Evolutionary conservation across 1,284 basidiomycete species (phyloP), one percentile per base, ranked within the genome.

Genomic region (Trichosporon asahii): DNA sequence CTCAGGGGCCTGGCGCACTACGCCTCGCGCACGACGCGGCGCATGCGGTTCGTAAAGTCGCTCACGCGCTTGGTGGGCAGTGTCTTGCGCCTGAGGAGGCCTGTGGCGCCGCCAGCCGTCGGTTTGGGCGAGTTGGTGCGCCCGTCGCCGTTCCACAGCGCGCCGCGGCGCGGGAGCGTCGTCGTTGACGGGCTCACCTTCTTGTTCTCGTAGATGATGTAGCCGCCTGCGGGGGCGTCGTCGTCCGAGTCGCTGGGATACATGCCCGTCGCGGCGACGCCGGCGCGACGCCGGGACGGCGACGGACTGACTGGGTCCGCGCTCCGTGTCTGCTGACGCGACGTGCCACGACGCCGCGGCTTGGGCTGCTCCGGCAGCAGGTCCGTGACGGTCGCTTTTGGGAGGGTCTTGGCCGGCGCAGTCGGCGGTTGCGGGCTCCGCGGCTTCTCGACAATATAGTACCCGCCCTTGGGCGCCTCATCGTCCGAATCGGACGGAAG

Each of bases 401-500:
- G 31, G 9, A 60, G 66, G 1, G 44, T 23, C 65, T 55, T 29
- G n/a, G 65, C 31, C n/a, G 75, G 53, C 25, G 65, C 65, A 15
- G 73, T 63, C 3, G 60, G 64, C 3, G 60, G 23, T 14, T 31
- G 15, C 2, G 64, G 67, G 14, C 66, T 44, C n/a, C 49, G 31
- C 7, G 64, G 35, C 8, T 70, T 65, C 68, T 81, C 78, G 18
- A 81, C 72, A 18, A 84, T 77, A 66, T 80, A 81, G 71, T 82
- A 84, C 0, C 83, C 83, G 0, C 80, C 81, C 1, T 70, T 70
- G 0, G 82, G 82, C 0, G 78, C 75, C 11, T 84, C 83, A 27
- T 83, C 81, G 70, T 84, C 83, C 14, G 83, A 84, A 63, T 84
- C 83, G n/a, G 83, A 84, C 0, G 82, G 81, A 0, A 81, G 55